Evolutionary conservation across 2,329 filamentous ascomycete genomes (phyloP), one percentile per base, ranked within the genome.

Genomic region (Arthrobotrys entomopaga): DNA sequence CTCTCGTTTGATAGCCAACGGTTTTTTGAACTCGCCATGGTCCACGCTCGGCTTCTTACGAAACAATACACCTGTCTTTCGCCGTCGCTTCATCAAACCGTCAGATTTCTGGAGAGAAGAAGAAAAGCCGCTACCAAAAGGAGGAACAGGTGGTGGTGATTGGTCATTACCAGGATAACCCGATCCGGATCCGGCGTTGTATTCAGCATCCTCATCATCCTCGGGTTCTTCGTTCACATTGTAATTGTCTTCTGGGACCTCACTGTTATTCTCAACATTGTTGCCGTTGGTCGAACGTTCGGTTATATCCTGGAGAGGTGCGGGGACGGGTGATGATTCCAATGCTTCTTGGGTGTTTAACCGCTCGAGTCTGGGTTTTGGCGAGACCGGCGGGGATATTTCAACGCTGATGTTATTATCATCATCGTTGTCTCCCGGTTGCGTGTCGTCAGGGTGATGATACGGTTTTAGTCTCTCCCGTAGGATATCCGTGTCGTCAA

Each of bases 271-370:
- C 5, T 58, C 69, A 16, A 58, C 43, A 29, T 58, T 24, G 16
- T 61, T 59, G 40, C 49, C 60, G 34, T 43, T 57, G 15, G 69
- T 42, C 16, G 56, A 61, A 15, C 57, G 54, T 40, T 65, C 56
- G 7, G 69, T 73, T 49, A 73, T 73, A 43, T 73, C 69, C 22
- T 63, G 29, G 2, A 73, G 57, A 4, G 69, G 59, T 3, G 29
- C 29, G 6, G 63, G 34, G 11, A 40, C 13, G 6, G 64, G 53
- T 5, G 65, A 52, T 26, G 60, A 73, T 43, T 59, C 61, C 1
- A 73, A 16, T n/a, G 69, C 69, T 26, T 73, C 69, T 24, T 73
- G 61, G 5, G 69, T 73, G 42, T 63, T 66, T 15, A 73, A 11
- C 1, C 56, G 61, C 29, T 66, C 69, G 3, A 59, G 34, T 53